phyloP scores from a whole-genome alignment of 2,329 filamentous ascomycete species.

The Diaporthe citrichinensis region DNA sequence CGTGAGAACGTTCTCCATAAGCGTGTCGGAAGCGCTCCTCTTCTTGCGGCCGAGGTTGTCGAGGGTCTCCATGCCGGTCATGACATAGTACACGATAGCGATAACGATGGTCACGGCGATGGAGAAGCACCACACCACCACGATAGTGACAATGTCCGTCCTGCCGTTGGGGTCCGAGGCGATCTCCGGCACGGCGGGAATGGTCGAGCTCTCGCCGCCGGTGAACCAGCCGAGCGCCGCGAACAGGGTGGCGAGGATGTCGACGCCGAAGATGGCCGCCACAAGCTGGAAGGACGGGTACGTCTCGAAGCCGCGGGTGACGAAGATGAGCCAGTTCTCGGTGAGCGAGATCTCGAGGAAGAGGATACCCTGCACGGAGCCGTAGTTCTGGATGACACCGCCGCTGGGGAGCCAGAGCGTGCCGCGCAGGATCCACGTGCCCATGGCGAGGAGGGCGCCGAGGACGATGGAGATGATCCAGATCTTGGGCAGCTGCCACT shows the following conservation, averaged over 20 bases:
- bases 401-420: conserved; percentile 78
- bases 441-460: conserved; percentile 76
- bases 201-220: conserved; percentile 49
- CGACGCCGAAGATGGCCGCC: conserved; percentile 78
- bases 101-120: conserved; percentile 76
- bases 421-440: conserved; percentile 81
- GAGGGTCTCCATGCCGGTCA: conserved; percentile 71
- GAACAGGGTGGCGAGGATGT: conserved; percentile 80
- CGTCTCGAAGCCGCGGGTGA: conserved; percentile 80
- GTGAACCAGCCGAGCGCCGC: conserved; percentile 80
- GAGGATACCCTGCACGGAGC: conserved; percentile 80
- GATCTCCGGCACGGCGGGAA: conserved; percentile 43
- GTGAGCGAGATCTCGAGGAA: conserved; percentile 82
- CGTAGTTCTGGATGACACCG: conserved; percentile 82
- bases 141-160: conserved; percentile 71
- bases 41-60: conserved; percentile 75
- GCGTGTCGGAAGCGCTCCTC: conserved; percentile 72
- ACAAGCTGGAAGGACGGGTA: conserved; percentile 83
- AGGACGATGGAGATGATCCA: conserved; percentile 82
- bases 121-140: conserved; percentile 76
- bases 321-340: conserved; percentile 86
- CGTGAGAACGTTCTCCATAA: conserved; percentile 76
- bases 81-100: conserved; percentile 74
- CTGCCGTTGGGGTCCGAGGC: conserved; percentile 56
- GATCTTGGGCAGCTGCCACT: conserved; percentile 87